Base-by-base conservation (phyloP, 257 asterid species). In the Solanum lignicaule region DNA sequence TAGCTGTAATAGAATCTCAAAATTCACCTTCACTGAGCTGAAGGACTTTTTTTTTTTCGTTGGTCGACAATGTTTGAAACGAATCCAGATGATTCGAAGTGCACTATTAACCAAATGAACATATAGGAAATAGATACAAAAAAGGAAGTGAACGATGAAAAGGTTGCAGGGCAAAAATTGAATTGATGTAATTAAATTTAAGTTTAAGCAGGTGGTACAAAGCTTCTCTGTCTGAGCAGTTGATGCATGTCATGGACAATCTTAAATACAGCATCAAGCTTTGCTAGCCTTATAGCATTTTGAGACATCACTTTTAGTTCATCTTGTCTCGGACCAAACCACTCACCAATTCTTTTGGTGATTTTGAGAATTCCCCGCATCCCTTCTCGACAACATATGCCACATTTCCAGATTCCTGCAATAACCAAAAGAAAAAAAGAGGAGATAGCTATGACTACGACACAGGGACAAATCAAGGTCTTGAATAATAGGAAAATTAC, bases 231-330 rank as follows among this genome's bases (percentile, higher is more conserved):
- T 76, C 93, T 90, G 91, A 95, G 94, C 92, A 95, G 90, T 87
- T 95, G 96, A 87, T 95, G 98, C 87, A 93, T 95, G 89, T 97
- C 98, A 23, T 95, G 98, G 38, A 97, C 99, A 46, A 97, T 97
- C 98, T 93, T 97, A 87, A 95, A 93, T 9, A 97, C 99, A 8
- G 96, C 99, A 71, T 95, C 95, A 2, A 99, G 98, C 88, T 91
- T 92, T 18, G 99, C 95, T 83, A 93, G 92, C 89, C 96, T 91
- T 86, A 92, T 62, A 12, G 98, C 97, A 60, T 95, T 95, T 48
- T 1, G 58, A 48, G 58, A 48, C 58, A 15, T 48, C 21, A 15
- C 8, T 46, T 46, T 46, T 1, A 1, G 6, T 48, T 48, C 99
- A 27, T 92, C 94, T 87, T 91, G 93, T 86, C 90, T 95, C 2